Base-by-base conservation (phyloP, 164 flowering plant genomes). In the Nymphaea colorata region DNA sequence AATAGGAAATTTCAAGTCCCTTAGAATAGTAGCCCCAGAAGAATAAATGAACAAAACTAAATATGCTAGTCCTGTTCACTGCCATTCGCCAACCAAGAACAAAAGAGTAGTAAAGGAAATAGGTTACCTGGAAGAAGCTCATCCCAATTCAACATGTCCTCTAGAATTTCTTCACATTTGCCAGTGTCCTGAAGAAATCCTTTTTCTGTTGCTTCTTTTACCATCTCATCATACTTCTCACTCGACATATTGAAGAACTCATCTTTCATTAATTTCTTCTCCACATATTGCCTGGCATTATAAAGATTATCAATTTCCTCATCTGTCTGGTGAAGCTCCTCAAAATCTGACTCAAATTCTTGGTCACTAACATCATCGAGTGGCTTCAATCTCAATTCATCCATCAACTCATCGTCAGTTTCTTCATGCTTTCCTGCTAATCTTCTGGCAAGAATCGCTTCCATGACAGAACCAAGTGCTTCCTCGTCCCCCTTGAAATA, bases 111-210 rank as follows among this genome's bases (percentile, higher is more conserved):
- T 25, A 25, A 25, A 25, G 36, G 14, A 45, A 51, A 51, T 10
- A 51, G 7, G 44, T 43, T 80, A 94, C 99, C 98, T 43, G 99
- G 99, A 65, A 94, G 92, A 45, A 94, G 92, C 69, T 90, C 90
- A 67, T 92, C 98, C 96, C 96, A 94, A 69, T 71, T 73, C 51
- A 85, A 84, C 96, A 94, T 90, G 70, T 91, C 96, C 79, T 91
- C 91, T 4, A 92, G 78, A 77, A 90, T 82, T 55, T 68, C 77
- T 74, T 91, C 98, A 69, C 95, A 86, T 72, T 88, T 93, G 53
- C 67, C 78, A 1, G 91, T 83, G 71, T 91, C 91, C 74, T 78
- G 80, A 57, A 87, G 65, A 70, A n/a, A 59, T 41, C 96, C 96
- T 59, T 83, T 76, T 67, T 89, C 76, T n/a, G 73, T 67, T 0